phyloP scores from a whole-genome alignment of 495 filamentous ascomycete genomes.

The Rostrohypoxylon terebratum region DNA sequence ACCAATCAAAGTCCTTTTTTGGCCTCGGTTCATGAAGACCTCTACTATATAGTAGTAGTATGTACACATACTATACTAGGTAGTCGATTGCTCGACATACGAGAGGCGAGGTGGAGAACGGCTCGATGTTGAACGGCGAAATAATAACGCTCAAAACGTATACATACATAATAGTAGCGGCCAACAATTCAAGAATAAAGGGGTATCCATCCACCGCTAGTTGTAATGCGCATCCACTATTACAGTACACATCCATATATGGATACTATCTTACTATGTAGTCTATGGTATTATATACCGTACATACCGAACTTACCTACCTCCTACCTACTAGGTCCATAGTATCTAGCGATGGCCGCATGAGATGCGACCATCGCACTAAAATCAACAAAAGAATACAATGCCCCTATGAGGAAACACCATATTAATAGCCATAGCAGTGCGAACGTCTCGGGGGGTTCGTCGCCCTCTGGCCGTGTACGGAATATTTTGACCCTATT shows the following conservation, averaged over 20 bases:
- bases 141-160: constrained; percentile 9
- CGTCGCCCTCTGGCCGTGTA: constrained; percentile 26
- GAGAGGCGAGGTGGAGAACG: constrained; percentile 21
- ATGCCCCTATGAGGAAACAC: constrained; percentile 31
- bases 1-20: constrained; percentile 15
- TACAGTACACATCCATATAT: neutral
- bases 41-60: no score
- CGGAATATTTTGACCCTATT: constrained; percentile 38
- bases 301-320: neutral
- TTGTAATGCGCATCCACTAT: constrained; percentile 22
- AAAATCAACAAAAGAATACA: constrained; percentile 29
- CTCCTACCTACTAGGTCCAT: neutral
- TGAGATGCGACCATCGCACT: constrained; percentile 34
- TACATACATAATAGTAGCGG: neutral
- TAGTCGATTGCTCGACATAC: constrained; percentile 26
- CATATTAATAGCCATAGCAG: constrained; percentile 1
- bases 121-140: constrained; percentile 8
- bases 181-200: constrained; percentile 30
- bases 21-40: constrained; percentile 21
- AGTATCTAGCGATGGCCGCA: constrained; percentile 36
- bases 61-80: neutral
- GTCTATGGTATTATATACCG: neutral
- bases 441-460: constrained; percentile 19
- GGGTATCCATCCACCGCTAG: constrained; percentile 40
- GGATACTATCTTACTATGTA: no score